Base-by-base conservation (phyloP, 371 early-diverging fungal genomes). In the Aphelidium insulamus region DNA sequence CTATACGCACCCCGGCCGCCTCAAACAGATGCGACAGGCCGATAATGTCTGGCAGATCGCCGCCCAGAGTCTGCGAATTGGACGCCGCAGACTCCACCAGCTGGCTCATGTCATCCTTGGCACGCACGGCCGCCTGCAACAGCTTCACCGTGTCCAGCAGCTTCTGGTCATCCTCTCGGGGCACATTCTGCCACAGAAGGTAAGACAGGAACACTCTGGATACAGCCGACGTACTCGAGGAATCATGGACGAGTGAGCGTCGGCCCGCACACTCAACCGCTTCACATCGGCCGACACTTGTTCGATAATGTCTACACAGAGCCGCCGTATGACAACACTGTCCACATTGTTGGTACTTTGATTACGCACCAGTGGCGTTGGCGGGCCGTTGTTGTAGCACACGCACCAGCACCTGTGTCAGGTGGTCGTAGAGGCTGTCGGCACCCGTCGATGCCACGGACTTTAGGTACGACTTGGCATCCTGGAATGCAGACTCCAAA, bases 21-120 rank as follows among this genome's bases (percentile, higher is more conserved):
- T 65, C 59, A 51, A 59, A 65, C 9, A 63, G 40, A 20, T 48
- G 39, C 1, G 52, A 32, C 2, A 58, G 40, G 20, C 56, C 57
- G 46, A 63, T 39, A 14, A 65, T 53, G 37, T 65, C 66, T 0
- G 66, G 66, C n/a, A 64, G 46, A 32, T 63, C 63, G 22, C 59
- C 64, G 2, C 26, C 14, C 8, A 37, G 45, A 9, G 33, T 23
- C 33, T 29, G 23, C 19, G 9, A 30, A 24, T 18, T n/a, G n/a
- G n/a, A n/a, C n/a, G n/a, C n/a, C n/a, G n/a, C n/a, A n/a, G n/a
- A n/a, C 9, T 19, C 28, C 28, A 26, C 46, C 40, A 4, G 24
- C 25, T 12, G 23, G 10, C 9, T 32, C 34, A 19, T 28, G 28
- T 19, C 23, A 28, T 20, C 2, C 14, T 34, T 14, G 21, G n/a